phyloP scores from a whole-genome alignment of 352 stramenopile genomes.

The Pythium myriotylum region DNA sequence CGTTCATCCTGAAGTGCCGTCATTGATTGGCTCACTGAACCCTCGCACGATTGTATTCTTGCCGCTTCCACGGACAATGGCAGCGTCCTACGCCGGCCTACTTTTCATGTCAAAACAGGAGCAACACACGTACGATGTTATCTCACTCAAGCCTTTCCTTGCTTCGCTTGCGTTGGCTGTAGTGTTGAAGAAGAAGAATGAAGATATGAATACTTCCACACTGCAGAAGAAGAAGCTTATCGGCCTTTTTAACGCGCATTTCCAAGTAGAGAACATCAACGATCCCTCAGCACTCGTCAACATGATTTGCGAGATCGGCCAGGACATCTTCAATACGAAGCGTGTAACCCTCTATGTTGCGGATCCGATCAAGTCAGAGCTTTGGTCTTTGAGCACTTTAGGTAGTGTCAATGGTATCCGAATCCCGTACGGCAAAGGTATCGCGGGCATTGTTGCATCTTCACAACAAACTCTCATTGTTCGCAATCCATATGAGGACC shows the following conservation, averaged over 20 bases:
- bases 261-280: slow-evolving; percentile 67
- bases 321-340: slow-evolving; percentile 68
- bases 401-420: slow-evolving; percentile 74
- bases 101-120: slow-evolving; percentile 40
- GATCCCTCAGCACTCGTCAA: slow-evolving; percentile 71
- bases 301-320: slow-evolving; percentile 72
- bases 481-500: slow-evolving; percentile 72
- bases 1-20: slow-evolving; percentile 32
- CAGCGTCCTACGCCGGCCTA: slow-evolving; percentile 39
- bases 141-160: slow-evolving; percentile 53
- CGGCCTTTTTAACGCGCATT: slow-evolving; percentile 62
- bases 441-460: slow-evolving; percentile 66
- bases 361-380: slow-evolving; percentile 72
- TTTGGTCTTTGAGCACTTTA: slow-evolving; percentile 73
- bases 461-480: slow-evolving; percentile 66
- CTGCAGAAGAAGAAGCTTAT: slow-evolving; percentile 73
- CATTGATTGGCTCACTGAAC: slow-evolving; percentile 16
- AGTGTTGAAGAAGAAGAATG: slow-evolving; percentile 52
- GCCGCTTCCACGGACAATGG: slow-evolving; percentile 45
- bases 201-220: slow-evolving; percentile 61
- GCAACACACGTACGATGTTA: slow-evolving; percentile 25
- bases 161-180: slow-evolving; percentile 47
- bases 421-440: slow-evolving; percentile 76
- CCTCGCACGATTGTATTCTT: slow-evolving; percentile 46
- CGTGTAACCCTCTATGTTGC: slow-evolving; percentile 75